These are phyloP conservation scores for Talaromyces sp. DNA, from an alignment of 2,329 filamentous ascomycete species.

Conservation along the genomic window DNA sequence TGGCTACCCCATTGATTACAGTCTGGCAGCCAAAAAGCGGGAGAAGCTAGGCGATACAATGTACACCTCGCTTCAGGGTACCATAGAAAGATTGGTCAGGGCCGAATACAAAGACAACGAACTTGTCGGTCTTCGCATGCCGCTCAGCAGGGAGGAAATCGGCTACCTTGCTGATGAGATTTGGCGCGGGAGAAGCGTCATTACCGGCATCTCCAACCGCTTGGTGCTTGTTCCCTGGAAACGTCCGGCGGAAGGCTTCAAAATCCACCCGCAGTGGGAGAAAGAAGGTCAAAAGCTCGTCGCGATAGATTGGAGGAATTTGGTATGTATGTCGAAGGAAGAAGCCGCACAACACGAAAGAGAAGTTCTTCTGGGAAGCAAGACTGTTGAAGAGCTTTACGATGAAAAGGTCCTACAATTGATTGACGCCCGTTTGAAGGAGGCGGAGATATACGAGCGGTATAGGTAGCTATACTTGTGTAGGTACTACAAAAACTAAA, in stretches of 20 bases:
- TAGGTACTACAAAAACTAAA: background rate
- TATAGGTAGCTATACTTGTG: slow-evolving; percentile 45
- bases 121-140: slow-evolving; percentile 69
- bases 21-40: slow-evolving; percentile 71
- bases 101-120: slow-evolving; percentile 43
- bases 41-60: slow-evolving; percentile 92
- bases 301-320: slow-evolving; percentile 62
- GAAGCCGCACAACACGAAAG: slow-evolving; percentile 78
- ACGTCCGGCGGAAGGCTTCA: slow-evolving; percentile 58
- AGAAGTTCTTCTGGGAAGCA: slow-evolving; percentile 67
- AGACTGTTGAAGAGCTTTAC: slow-evolving; percentile 69
- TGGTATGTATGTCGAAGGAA: slow-evolving; percentile 92
- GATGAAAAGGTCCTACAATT: slow-evolving; percentile 61
- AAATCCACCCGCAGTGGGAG: slow-evolving; percentile 58
- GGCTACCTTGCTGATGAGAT: slow-evolving; percentile 88
- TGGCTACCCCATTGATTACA: slow-evolving; percentile 77
- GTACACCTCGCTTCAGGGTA: slow-evolving; percentile 67
- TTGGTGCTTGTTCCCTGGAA: slow-evolving; percentile 78
- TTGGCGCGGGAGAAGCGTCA: slow-evolving; percentile 73
- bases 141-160: slow-evolving; percentile 73
- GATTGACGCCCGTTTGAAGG: slow-evolving; percentile 63
- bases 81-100: slow-evolving; percentile 71
- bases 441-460: slow-evolving; percentile 57
- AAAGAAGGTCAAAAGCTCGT: slow-evolving; percentile 70
- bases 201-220: slow-evolving; percentile 77